phyloP scores from a whole-genome alignment of 768 basidiomycete species.

The Tulasnella sp. region DNA sequence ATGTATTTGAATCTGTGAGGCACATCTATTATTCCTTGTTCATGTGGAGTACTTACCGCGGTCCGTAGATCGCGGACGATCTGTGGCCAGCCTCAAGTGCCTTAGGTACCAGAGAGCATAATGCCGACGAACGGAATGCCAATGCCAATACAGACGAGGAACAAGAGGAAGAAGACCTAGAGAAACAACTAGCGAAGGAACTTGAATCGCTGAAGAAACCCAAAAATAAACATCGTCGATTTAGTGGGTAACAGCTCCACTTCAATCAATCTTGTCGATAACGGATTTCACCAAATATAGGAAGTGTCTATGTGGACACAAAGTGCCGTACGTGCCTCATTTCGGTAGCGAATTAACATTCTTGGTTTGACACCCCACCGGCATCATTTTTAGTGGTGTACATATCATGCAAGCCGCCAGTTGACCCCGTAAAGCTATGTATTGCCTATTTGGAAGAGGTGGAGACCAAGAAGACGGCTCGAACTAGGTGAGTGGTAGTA shows the following conservation, averaged over 20 bases:
- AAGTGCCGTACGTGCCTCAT: slow-evolving; percentile 46
- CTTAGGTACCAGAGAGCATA: neutral
- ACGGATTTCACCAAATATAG: slow-evolving; percentile 32
- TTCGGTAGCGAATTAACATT: neutral
- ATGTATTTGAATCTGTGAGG: slow-evolving; percentile 59
- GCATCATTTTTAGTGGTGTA: slow-evolving; percentile 65
- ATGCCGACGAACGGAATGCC: slow-evolving; percentile 19
- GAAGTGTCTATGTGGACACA: slow-evolving; percentile 65
- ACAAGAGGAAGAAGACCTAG: slow-evolving; percentile 38
- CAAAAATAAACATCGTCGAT: slow-evolving; percentile 43
- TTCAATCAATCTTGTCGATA: no score
- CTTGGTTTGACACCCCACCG: neutral
- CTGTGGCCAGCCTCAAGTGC: slow-evolving; percentile 44
- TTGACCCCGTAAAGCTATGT: slow-evolving; percentile 63
- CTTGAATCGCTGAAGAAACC: slow-evolving; percentile 51
- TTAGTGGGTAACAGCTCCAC: slow-evolving; percentile 35
- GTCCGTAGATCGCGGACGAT: slow-evolving; percentile 48
- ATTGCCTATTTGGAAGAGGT: slow-evolving; percentile 50
- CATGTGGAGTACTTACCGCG: neutral
- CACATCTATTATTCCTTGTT: neutral
- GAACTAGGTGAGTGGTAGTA: slow-evolving; percentile 41
- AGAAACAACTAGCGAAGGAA: slow-evolving; percentile 59
- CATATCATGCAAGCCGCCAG: slow-evolving; percentile 63
- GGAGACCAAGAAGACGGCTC: slow-evolving; percentile 45
- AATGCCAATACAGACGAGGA: slow-evolving; percentile 28